Evolutionary conservation across 2,329 filamentous ascomycete species (phyloP).

Genomic region (Monilinia fructicola): DNA sequence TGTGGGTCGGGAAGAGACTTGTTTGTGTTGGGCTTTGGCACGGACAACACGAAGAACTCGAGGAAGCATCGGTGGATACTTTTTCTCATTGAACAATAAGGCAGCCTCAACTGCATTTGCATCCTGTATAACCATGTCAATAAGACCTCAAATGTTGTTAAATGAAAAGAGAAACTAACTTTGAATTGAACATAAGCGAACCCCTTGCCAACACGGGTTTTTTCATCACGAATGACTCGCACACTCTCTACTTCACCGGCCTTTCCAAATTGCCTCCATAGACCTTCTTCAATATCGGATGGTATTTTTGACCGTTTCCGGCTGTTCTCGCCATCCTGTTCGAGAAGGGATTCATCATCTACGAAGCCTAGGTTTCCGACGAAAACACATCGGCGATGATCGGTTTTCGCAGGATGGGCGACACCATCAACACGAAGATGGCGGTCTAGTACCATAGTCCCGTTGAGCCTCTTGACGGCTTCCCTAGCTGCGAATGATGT

Average conservation of each 20-base stretch:
- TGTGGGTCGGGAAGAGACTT: constrained; percentile 34
- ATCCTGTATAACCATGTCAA: constrained; percentile 52
- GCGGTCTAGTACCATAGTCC: constrained; percentile 76
- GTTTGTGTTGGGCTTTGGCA: constrained; percentile 53
- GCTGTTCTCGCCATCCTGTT: constrained; percentile 63
- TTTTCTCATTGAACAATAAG: constrained; percentile 83
- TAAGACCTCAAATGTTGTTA: neutral
- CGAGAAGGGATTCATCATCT: constrained; percentile 77
- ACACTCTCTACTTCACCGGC: constrained; percentile 88
- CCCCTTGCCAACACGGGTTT: constrained; percentile 91
- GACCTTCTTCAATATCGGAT: constrained; percentile 86
- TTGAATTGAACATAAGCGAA: constrained; percentile 97
- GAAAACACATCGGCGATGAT: constrained; percentile 89
- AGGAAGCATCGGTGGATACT: constrained; percentile 91
- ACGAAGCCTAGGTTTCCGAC: constrained; percentile 96
- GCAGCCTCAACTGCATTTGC: constrained; percentile 88
- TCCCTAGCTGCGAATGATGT: constrained; percentile 72
- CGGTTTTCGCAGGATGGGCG: constrained; percentile 78
- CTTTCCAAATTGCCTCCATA: constrained; percentile 78
- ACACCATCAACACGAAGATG: constrained; percentile 90
- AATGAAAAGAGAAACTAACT: constrained; percentile 45
- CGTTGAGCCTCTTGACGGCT: constrained; percentile 77
- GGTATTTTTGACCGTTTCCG: constrained; percentile 74
- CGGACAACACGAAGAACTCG: constrained; percentile 81
- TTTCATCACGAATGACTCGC: constrained; percentile 82